These are phyloP conservation scores for Pyricularia grisea DNA, from an alignment of 2,329 filamentous ascomycete genomes.

Conservation along the genomic window DNA sequence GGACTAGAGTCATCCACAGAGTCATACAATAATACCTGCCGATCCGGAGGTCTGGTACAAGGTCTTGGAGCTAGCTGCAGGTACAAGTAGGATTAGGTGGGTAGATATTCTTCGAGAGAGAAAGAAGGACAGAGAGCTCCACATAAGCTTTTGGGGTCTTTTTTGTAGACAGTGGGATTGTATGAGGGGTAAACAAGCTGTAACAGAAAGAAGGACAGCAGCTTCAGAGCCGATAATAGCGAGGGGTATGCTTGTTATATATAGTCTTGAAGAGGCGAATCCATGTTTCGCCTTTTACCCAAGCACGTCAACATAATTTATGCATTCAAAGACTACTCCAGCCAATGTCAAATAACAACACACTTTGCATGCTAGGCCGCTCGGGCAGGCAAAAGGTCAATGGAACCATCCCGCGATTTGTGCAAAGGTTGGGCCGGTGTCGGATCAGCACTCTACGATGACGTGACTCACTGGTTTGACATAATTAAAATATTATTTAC, in stretches of 20 bases:
- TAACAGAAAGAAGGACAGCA: background rate
- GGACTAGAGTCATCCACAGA: background rate
- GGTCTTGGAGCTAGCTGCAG: background rate
- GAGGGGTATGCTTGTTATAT: background rate
- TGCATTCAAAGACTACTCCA: background rate
- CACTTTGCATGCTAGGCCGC: background rate
- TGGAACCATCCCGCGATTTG: background rate
- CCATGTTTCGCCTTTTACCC: too few species aligned
- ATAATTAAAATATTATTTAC: background rate
- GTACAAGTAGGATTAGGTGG: background rate
- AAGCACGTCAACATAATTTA: too few species aligned
- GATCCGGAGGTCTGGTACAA: background rate
- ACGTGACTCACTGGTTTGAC: conserved; percentile 13
- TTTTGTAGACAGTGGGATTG: background rate
- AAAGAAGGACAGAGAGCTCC: background rate
- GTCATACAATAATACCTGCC: background rate
- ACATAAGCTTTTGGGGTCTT: background rate
- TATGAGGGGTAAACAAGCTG: background rate
- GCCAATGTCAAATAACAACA: background rate
- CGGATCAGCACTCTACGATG: conserved; percentile 8
- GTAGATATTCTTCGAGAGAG: background rate
- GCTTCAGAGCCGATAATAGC: background rate
- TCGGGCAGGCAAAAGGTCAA: background rate
- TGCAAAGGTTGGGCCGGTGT: conserved; percentile 5
- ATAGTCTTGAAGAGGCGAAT: background rate